Percentiles rank a stretch among this genome's conserved stretches.
These are phyloP conservation scores for Sarocladiaceae sp. DNA, from an alignment of 2,329 filamentous ascomycete species.

Conservation along the genomic window DNA sequence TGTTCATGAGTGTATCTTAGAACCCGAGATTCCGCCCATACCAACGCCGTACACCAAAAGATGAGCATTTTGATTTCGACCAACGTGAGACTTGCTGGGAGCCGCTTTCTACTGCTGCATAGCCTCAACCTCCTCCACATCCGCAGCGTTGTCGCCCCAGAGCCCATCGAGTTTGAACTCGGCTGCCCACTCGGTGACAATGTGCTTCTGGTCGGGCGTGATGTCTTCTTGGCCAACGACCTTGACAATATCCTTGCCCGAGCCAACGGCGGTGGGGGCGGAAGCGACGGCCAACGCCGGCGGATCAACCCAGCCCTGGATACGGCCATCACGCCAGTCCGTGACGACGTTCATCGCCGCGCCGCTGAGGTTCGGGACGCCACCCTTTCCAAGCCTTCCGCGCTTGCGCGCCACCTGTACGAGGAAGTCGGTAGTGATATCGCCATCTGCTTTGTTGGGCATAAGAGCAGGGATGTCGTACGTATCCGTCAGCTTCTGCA, in stretches of 20 bases:
- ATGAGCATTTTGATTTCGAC: too few species aligned
- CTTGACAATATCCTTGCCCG: constrained; percentile 26
- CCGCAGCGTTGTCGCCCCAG: constrained; percentile 60
- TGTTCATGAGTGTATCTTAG: constrained; percentile 6
- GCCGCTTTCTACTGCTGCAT: constrained; percentile 47
- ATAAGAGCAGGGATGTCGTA: constrained; percentile 82
- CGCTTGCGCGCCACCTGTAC: constrained; percentile 93
- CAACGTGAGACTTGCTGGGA: too few species aligned
- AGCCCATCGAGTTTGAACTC: constrained; percentile 94
- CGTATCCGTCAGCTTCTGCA: constrained; percentile 72
- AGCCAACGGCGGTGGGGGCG: constrained; percentile 18
- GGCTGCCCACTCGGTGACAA: constrained; percentile 87
- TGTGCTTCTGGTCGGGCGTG: constrained; percentile 67
- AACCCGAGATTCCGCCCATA: background rate
- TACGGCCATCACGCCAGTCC: constrained; percentile 94
- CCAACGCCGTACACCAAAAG: constrained; percentile 9
- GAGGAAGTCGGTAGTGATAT: constrained; percentile 82
- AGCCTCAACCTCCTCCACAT: constrained; percentile 31
- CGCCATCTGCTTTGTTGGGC: constrained; percentile 56
- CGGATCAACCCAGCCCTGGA: constrained; percentile 84
- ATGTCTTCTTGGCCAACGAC: constrained; percentile 37
- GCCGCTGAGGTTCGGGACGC: constrained; percentile 79
- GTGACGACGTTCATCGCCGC: constrained; percentile 90
- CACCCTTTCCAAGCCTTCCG: constrained; percentile 79
- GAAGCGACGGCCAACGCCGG: constrained; percentile 56